These are phyloP conservation scores for Ustilago curta DNA, from an alignment of 1,284 basidiomycete species.

Conservation along the genomic window DNA sequence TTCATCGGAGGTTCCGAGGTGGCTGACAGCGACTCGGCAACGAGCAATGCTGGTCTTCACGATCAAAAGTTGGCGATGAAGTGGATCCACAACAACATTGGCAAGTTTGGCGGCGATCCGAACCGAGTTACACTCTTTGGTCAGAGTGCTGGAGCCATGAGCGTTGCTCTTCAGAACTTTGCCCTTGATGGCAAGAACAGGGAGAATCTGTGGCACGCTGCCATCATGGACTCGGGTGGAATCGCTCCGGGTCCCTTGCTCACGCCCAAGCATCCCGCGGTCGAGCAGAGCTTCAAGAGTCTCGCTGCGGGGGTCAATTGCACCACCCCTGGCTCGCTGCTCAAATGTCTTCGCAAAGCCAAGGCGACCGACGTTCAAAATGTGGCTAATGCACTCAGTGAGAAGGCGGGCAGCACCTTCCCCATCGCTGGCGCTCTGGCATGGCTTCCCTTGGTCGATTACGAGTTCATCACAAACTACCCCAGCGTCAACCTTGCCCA, in stretches of 20 bases:
- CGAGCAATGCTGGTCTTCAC: conserved; percentile 46
- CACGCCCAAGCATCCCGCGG: conserved; percentile 31
- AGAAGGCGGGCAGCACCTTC: conserved; percentile 15
- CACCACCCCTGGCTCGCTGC: conserved; percentile 10
- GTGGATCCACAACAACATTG: conserved; percentile 54
- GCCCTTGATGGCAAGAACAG: conserved; percentile 39
- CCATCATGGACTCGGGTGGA: conserved; percentile 53
- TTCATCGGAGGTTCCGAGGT: conserved; percentile 43
- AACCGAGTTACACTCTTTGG: conserved; percentile 45
- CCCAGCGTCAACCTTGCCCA: conserved; percentile 31
- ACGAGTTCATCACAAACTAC: conserved; percentile 41
- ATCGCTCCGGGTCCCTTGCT: conserved; percentile 32
- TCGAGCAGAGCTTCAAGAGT: conserved; percentile 26
- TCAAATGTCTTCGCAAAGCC: conserved; percentile 35
- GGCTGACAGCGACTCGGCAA: conserved; percentile 23
- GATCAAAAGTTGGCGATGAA: conserved; percentile 53
- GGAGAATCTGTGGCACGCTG: conserved; percentile 45
- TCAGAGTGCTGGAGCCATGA: conserved; percentile 51
- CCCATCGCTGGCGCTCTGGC: conserved; percentile 35
- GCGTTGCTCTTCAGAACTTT: conserved; percentile 36
- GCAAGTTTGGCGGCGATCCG: conserved; percentile 54
- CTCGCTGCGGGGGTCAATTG: conserved; percentile 35
- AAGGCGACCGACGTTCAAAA: conserved; percentile 28
- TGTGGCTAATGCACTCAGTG: conserved; percentile 9
- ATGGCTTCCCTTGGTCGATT: conserved; percentile 45